phyloP scores from a whole-genome alignment of 257 asterid species.

The Paraleonurus japonicus region DNA sequence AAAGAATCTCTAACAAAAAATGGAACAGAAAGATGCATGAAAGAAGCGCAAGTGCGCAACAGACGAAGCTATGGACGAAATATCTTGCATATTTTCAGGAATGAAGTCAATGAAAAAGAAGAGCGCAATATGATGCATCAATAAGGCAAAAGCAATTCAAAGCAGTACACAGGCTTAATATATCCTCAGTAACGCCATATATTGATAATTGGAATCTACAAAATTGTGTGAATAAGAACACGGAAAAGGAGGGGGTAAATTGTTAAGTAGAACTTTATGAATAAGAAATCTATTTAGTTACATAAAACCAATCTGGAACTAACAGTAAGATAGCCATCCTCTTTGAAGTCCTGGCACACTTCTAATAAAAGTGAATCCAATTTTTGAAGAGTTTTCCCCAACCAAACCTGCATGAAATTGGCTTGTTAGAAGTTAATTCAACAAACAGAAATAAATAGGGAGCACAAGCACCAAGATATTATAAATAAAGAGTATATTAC shows the following conservation, averaged over 20 bases:
- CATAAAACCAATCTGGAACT: conserved; percentile 42
- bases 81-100: conserved; percentile 14
- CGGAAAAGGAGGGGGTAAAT: background rate
- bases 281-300: conserved; percentile 1
- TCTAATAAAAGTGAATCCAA: conserved; percentile 85
- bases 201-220: background rate
- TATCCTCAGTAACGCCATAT: conserved; percentile 8
- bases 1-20: background rate
- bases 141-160: conserved; percentile 7
- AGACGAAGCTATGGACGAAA: background rate
- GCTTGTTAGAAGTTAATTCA: conserved; percentile 13
- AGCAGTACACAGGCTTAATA: background rate
- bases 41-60: background rate
- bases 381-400: conserved; percentile 95
- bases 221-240: conserved; percentile 10
- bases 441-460: conserved; percentile 12
- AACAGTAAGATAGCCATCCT: conserved; percentile 80
- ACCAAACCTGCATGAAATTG: conserved; percentile 72
- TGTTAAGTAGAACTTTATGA: conserved; percentile 1
- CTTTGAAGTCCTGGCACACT: conserved; percentile 91
- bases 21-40: background rate
- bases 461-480: conserved; percentile 21
- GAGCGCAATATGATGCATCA: background rate
- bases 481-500: conserved; percentile 12
- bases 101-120: background rate